These are phyloP conservation scores for Pseudevernia furfuracea DNA, from an alignment of 495 filamentous ascomycete species.

Conservation along the genomic window DNA sequence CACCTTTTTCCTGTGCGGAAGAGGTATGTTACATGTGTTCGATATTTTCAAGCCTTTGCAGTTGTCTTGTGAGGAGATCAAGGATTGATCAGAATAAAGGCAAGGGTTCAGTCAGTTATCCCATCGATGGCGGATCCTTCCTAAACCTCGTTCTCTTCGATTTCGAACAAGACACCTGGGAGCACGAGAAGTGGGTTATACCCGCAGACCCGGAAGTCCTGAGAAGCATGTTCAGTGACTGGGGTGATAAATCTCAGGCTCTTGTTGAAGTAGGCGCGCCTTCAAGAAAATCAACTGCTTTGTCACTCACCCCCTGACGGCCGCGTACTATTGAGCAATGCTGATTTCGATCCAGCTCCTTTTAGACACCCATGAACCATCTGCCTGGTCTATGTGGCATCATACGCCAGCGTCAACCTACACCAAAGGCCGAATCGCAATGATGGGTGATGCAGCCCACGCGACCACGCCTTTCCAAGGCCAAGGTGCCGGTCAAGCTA, in stretches of 20 bases:
- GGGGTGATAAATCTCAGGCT: slow-evolving; percentile 1
- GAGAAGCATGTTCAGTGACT: neutral
- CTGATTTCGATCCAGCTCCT: neutral
- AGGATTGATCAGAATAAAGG: neutral
- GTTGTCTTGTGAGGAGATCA: too few species aligned
- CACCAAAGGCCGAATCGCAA: slow-evolving; percentile 30
- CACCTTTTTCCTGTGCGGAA: slow-evolving; percentile 9
- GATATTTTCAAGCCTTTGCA: too few species aligned
- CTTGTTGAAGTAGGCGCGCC: slow-evolving; percentile 2
- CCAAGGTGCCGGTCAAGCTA: slow-evolving; percentile 33
- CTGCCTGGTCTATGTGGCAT: slow-evolving; percentile 4
- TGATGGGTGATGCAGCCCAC: slow-evolving; percentile 41
- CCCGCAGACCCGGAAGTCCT: slow-evolving; percentile 3
- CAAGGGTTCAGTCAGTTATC: slow-evolving; percentile 37
- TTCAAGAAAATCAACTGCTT: neutral
- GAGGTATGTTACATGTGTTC: slow-evolving; percentile 5
- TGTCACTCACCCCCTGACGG: neutral
- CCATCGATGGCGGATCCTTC: slow-evolving; percentile 37
- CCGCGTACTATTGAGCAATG: neutral
- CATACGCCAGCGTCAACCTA: slow-evolving; percentile 18
- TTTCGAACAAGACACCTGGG: slow-evolving; percentile 22
- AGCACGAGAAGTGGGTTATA: slow-evolving; percentile 5
- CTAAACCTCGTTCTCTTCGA: slow-evolving; percentile 38
- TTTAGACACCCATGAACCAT: neutral
- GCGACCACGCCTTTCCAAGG: slow-evolving; percentile 36